Evolutionary conservation across 192 early-diverging fungal species (phyloP).

Genomic region (Mortierella antarctica): DNA sequence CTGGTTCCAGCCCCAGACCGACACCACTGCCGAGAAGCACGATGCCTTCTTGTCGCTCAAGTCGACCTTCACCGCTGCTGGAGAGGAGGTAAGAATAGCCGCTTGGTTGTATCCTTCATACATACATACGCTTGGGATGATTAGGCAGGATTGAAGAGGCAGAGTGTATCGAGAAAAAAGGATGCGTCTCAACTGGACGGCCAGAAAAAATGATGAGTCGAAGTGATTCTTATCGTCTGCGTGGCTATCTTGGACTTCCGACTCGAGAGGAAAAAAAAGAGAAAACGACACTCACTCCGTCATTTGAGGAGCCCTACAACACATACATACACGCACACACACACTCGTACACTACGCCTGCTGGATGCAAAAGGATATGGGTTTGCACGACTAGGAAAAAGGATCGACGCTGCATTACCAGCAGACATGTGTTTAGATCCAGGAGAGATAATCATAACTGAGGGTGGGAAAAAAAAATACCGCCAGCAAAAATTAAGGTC

Average conservation of each 20-base stretch:
- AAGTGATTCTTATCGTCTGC: too few species aligned
- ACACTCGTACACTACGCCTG: neutral
- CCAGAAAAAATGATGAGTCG: too few species aligned
- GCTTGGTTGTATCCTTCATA: neutral
- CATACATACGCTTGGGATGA: too few species aligned
- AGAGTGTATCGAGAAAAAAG: too few species aligned
- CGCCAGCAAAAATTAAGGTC: neutral
- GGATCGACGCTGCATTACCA: constrained; percentile 1
- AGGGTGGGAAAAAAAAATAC: neutral
- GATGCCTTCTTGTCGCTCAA: constrained; percentile 96
- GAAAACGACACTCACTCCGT: too few species aligned
- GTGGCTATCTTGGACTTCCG: too few species aligned
- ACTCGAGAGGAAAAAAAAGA: too few species aligned
- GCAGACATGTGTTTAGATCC: constrained; percentile 28
- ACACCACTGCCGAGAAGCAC: constrained; percentile 99
- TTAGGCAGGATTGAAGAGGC: too few species aligned
- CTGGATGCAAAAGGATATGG: neutral
- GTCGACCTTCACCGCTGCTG: constrained; percentile 80
- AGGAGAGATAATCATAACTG: neutral
- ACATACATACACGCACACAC: neutral
- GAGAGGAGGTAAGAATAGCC: constrained; percentile 78
- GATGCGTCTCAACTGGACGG: too few species aligned
- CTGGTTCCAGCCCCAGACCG: constrained; percentile 99
- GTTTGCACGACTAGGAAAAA: neutral
- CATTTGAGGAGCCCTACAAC: too few species aligned